Evolutionary conservation across 2,329 filamentous ascomycete genomes (phyloP).

Genomic region (Phyllosticta paracitricarpa): DNA sequence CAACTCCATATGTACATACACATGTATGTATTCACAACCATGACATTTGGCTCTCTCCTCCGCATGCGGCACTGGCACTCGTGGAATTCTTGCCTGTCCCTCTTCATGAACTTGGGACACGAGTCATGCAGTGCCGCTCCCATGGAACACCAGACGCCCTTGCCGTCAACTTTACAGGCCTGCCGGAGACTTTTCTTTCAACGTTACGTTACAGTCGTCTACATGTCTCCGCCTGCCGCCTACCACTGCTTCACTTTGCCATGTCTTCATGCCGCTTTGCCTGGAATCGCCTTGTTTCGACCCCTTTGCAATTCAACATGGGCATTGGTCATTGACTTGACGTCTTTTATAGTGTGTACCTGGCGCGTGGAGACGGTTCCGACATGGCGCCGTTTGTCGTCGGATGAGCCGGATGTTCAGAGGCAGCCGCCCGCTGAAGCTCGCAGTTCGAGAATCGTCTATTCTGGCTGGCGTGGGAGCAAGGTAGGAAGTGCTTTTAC

Average conservation of each 20-base stretch:
- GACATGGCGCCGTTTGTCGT: too few relatives aligned
- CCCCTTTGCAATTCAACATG: background rate
- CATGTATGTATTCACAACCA: too few relatives aligned
- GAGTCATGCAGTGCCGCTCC: background rate
- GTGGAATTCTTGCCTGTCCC: background rate
- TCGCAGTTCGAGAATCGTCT: background rate
- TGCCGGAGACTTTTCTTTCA: background rate
- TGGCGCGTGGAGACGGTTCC: background rate
- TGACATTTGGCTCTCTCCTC: background rate
- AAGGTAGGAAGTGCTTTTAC: background rate
- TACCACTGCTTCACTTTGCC: background rate
- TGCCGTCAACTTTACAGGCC: background rate
- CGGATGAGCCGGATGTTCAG: too few relatives aligned
- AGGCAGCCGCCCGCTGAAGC: background rate
- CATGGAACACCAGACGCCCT: background rate
- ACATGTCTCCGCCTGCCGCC: background rate
- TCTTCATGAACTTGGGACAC: background rate
- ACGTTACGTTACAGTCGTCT: background rate
- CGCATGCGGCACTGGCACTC: background rate
- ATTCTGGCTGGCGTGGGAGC: too few relatives aligned
- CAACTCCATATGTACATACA: too few relatives aligned
- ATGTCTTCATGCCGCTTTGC: background rate
- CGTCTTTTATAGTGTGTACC: too few relatives aligned
- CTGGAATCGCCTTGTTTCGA: background rate
- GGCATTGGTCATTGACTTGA: too few relatives aligned